A percentile compares a stretch with the other conserved stretches of the same genome.
Evolutionary conservation across 2,329 filamentous ascomycete species (phyloP).

Genomic region (Ophiosphaerella korrae): DNA sequence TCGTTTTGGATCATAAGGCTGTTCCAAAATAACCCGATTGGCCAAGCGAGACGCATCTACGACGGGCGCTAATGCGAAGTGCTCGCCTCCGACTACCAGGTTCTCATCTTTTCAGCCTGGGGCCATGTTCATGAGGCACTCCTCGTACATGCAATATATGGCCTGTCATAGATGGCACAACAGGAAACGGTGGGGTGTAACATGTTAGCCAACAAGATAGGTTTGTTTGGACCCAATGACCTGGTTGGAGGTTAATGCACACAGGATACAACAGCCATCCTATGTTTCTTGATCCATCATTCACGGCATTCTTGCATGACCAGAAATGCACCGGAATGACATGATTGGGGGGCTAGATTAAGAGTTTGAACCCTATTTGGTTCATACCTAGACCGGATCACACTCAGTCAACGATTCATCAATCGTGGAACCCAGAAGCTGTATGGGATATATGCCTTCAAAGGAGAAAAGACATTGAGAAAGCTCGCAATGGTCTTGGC

Average conservation of each 20-base stretch:
- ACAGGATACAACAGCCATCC: conserved; percentile 19
- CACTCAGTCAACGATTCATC: no score
- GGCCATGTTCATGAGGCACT: conserved; percentile 17
- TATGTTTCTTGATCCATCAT: conserved; percentile 20
- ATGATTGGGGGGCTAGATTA: neutral
- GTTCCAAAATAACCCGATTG: conserved; percentile 31
- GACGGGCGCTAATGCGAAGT: conserved; percentile 21
- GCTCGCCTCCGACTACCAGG: conserved; percentile 24
- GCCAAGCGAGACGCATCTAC: conserved; percentile 14
- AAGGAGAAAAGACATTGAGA: no score
- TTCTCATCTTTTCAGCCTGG: conserved; percentile 15
- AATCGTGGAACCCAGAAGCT: no score
- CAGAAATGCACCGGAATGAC: neutral
- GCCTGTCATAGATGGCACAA: conserved; percentile 29
- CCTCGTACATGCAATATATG: conserved; percentile 22
- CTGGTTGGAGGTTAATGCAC: conserved; percentile 26
- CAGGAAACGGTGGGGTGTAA: conserved; percentile 42
- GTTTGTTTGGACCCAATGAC: conserved; percentile 25
- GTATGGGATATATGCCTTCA: no score
- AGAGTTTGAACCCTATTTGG: neutral
- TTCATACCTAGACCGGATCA: neutral
- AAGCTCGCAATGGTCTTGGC: no score
- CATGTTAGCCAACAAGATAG: conserved; percentile 19
- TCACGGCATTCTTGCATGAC: neutral
- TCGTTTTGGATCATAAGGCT: conserved; percentile 24